Conservation (phyloP, 495 filamentous ascomycete species). For the Letharia columbiana region DNA sequence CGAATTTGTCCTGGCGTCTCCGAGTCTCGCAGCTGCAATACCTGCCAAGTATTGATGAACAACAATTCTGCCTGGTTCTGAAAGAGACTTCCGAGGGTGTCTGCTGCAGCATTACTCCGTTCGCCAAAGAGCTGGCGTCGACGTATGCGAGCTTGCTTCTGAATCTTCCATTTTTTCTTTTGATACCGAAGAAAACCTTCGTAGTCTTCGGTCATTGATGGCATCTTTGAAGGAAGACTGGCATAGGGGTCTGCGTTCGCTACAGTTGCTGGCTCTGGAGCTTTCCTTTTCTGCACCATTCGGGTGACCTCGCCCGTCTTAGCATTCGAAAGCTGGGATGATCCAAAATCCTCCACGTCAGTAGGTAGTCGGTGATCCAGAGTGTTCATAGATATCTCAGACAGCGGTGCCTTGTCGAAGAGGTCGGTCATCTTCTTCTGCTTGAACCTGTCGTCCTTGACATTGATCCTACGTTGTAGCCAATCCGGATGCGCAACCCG, state of each 20-base stretch:
- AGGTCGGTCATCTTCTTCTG: slow-evolving; percentile 98
- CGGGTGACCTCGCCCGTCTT: slow-evolving; percentile 58
- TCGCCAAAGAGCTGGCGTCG: slow-evolving; percentile 92
- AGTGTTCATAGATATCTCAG: slow-evolving; percentile 63
- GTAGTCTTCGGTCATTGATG: slow-evolving; percentile 79
- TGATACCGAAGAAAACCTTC: slow-evolving; percentile 85
- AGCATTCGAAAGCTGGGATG: slow-evolving; percentile 55
- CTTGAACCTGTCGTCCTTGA: slow-evolving; percentile 93
- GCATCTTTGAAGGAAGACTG: slow-evolving; percentile 76
- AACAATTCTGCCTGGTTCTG: slow-evolving; percentile 81
- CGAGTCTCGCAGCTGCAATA: slow-evolving; percentile 76
- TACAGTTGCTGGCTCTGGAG: slow-evolving; percentile 53
- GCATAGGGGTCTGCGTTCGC: slow-evolving; percentile 71
- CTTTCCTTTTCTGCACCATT: slow-evolving; percentile 74
- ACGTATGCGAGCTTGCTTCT: slow-evolving; percentile 81
- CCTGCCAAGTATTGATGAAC: slow-evolving; percentile 88
- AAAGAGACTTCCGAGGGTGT: slow-evolving; percentile 79
- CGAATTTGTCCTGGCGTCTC: slow-evolving; percentile 75
- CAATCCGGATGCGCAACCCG: slow-evolving; percentile 92
- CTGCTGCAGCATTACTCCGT: slow-evolving; percentile 53
- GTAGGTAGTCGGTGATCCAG: slow-evolving; percentile 50
- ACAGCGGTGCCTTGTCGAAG: slow-evolving; percentile 69
- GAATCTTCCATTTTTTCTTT: slow-evolving; percentile 98
- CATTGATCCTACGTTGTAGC: slow-evolving; percentile 85
- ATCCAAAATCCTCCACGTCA: slow-evolving; percentile 84